Evolutionary conservation across 352 stramenopile species (phyloP).

Genomic region (Phytopythium oedochilum): DNA sequence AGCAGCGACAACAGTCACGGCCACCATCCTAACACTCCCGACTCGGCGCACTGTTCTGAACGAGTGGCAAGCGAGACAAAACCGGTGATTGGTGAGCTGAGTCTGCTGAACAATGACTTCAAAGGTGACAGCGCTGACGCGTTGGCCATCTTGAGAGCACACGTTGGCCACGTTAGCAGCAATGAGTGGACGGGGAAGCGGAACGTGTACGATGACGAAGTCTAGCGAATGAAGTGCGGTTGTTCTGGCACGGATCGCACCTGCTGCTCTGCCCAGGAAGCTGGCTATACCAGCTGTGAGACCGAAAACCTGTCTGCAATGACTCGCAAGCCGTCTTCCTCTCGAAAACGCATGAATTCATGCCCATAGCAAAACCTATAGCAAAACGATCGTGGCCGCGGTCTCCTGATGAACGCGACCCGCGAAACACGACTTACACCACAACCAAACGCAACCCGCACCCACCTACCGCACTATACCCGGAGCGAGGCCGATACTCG

Average conservation of each 20-base stretch:
- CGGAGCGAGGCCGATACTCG: constrained; percentile 11
- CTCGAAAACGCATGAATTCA: not conserved
- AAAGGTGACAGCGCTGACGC: constrained; percentile 16
- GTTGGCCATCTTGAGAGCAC: constrained; percentile 22
- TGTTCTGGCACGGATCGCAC: not conserved
- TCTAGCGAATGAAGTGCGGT: constrained; percentile 26
- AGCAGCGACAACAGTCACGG: constrained; percentile 1
- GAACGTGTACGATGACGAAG: constrained; percentile 84
- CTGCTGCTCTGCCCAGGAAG: not conserved
- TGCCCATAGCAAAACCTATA: not conserved
- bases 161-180: constrained; percentile 43
- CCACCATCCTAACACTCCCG: not conserved
- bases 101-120: constrained; percentile 72
- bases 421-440: not conserved
- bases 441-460: not conserved
- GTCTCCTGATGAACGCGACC: not conserved
- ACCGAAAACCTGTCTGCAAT: not conserved
- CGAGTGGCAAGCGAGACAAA: not conserved
- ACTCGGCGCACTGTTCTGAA: not conserved
- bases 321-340: not conserved
- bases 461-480: not conserved
- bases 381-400: not conserved
- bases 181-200: constrained; percentile 59
- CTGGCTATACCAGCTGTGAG: too few relatives aligned
- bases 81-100: constrained; percentile 39